Conservation (phyloP, 306 rosid genomes). For the barrel medic (Medicago truncatula) region DNA sequence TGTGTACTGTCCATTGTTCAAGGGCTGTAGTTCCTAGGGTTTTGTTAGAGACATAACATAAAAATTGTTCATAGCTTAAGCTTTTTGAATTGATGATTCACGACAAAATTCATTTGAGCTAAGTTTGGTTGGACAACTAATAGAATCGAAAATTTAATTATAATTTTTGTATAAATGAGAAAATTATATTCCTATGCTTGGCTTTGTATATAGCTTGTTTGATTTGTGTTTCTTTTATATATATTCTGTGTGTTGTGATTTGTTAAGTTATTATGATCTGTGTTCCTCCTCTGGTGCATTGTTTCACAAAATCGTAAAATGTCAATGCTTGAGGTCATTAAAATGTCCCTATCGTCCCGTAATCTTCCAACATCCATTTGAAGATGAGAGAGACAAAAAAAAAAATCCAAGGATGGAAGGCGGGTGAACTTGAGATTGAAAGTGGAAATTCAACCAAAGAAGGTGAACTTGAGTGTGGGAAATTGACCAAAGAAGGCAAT, state of each 20-base stretch:
- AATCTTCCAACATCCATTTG: slow-evolving; percentile 28
- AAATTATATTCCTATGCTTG: not conserved
- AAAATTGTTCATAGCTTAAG: not conserved
- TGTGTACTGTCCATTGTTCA: not conserved
- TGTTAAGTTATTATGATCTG: not conserved
- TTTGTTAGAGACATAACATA: not conserved
- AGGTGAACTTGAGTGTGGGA: not conserved
- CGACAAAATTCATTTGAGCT: not conserved
- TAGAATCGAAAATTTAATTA: not conserved
- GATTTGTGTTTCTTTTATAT: not conserved
- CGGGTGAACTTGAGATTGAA: not conserved
- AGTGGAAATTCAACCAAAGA: not conserved
- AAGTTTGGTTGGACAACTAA: not conserved
- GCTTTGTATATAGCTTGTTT: not conserved
- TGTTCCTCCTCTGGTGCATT: not conserved
- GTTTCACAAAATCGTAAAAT: not conserved
- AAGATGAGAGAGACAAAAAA: slow-evolving; percentile 1
- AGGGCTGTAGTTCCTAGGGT: not conserved
- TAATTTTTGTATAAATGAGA: not conserved
- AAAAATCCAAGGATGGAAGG: not conserved
- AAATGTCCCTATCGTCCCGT: not conserved
- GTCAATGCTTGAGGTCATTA: not conserved
- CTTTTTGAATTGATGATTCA: not conserved
- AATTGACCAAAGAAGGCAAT: not conserved
- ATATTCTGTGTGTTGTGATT: not conserved